Evolutionary conservation across 2,329 filamentous ascomycete genomes (phyloP).

Genomic region (Clonostachys byssicola): DNA sequence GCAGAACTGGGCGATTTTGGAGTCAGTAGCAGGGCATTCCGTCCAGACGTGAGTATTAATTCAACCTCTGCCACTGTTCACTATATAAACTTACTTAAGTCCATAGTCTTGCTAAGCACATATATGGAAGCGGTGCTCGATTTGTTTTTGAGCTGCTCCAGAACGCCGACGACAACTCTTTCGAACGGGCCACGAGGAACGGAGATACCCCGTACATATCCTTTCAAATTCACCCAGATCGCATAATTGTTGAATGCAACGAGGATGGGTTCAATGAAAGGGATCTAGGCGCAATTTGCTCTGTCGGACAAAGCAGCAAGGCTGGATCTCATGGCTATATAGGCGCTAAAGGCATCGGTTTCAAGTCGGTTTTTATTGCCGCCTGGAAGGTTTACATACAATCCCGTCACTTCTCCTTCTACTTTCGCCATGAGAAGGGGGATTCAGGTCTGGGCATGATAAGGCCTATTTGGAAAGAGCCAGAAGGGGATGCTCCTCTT

Average conservation of each 20-base stretch:
- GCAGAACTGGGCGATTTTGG: too few species aligned
- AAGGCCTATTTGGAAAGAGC: constrained; percentile 31
- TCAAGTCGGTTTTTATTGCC: constrained; percentile 42
- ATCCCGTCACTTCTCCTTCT: constrained; percentile 39
- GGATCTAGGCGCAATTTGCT: constrained; percentile 37
- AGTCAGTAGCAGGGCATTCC: too few species aligned
- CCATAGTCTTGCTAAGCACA: constrained; percentile 30
- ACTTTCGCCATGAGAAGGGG: constrained; percentile 28
- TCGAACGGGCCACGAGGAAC: constrained; percentile 39
- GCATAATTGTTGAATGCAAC: constrained; percentile 40
- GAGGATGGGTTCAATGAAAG: constrained; percentile 33
- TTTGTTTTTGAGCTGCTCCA: constrained; percentile 7
- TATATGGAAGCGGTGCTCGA: constrained; percentile 34
- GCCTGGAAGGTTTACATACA: constrained; percentile 37
- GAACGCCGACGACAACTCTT: constrained; percentile 34
- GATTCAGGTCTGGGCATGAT: constrained; percentile 48
- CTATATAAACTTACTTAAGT: too few species aligned
- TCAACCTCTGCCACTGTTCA: too few species aligned
- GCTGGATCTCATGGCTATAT: constrained; percentile 27
- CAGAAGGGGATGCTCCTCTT: constrained; percentile 4
- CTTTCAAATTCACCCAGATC: constrained; percentile 24
- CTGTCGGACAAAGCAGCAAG: constrained; percentile 36
- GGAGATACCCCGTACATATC: constrained; percentile 24
- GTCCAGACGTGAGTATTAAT: too few species aligned
- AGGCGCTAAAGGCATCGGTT: constrained; percentile 41